phyloP scores from a whole-genome alignment of 2,329 filamentous ascomycete genomes.

The Cryphonectria naterciae region DNA sequence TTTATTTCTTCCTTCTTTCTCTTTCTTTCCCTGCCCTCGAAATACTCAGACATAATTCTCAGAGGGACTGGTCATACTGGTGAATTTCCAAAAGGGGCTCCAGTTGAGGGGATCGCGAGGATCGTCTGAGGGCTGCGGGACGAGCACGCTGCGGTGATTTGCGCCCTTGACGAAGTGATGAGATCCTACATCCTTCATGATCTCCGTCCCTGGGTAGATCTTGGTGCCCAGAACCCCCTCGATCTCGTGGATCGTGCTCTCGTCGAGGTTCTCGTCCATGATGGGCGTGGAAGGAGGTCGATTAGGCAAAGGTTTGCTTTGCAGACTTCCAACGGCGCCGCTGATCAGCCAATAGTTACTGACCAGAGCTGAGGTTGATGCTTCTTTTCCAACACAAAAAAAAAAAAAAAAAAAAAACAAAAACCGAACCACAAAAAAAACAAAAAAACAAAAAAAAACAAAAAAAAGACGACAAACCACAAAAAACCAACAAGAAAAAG shows the following conservation, averaged over 20 bases:
- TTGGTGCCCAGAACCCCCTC: slow-evolving; percentile 37
- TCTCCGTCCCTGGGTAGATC: slow-evolving; percentile 43
- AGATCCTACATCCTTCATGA: slow-evolving; percentile 56
- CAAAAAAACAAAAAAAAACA: too few species aligned
- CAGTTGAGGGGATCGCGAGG: slow-evolving; percentile 55
- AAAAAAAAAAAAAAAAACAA: too few species aligned
- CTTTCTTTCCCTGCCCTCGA: too few species aligned
- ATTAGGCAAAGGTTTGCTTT: not conserved
- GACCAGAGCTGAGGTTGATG: not conserved
- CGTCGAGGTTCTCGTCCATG: slow-evolving; percentile 35
- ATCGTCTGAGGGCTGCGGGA: slow-evolving; percentile 53
- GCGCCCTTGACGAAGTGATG: slow-evolving; percentile 65
- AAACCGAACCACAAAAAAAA: too few species aligned
- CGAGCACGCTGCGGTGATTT: slow-evolving; percentile 49
- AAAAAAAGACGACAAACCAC: too few species aligned
- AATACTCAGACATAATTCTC: too few species aligned
- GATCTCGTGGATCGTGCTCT: slow-evolving; percentile 31
- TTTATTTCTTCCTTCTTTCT: not conserved
- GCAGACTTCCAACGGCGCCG: not conserved
- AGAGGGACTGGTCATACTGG: slow-evolving; percentile 14
- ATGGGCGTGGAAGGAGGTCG: not conserved
- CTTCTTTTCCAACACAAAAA: too few species aligned
- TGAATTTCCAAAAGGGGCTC: slow-evolving; percentile 50
- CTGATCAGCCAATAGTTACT: not conserved
- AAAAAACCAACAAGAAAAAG: too few species aligned